These are phyloP conservation scores for Escovopsis weberi DNA, from an alignment of 2,329 filamentous ascomycete genomes.

Conservation along the genomic window DNA sequence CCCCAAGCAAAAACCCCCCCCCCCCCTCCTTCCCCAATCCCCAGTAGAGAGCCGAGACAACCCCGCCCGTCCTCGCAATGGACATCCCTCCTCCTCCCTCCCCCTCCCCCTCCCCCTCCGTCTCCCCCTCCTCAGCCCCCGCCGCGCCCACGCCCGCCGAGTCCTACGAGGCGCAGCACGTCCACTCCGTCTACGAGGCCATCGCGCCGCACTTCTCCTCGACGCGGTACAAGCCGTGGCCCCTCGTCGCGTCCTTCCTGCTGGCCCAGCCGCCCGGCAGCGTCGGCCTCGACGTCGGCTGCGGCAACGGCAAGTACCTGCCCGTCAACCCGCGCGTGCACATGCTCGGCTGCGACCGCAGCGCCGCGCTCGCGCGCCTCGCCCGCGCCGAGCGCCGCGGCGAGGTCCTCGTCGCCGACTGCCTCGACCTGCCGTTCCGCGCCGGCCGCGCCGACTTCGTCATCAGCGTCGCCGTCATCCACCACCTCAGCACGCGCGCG, in stretches of 20 bases:
- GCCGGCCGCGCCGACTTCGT: slow-evolving; percentile 53
- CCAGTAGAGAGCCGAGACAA: background rate
- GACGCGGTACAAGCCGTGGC: slow-evolving; percentile 78
- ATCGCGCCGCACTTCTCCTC: slow-evolving; percentile 76
- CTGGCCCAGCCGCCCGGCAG: slow-evolving; percentile 49
- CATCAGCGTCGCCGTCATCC: slow-evolving; percentile 86
- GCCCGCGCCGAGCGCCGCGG: slow-evolving; percentile 35
- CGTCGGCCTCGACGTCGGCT: slow-evolving; percentile 81
- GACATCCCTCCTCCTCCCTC: background rate
- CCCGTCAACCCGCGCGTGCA: slow-evolving; percentile 62
- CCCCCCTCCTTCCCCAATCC: no score
- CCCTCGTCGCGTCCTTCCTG: slow-evolving; percentile 72
- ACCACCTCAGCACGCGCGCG: slow-evolving; percentile 71
- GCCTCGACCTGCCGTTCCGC: slow-evolving; percentile 68
- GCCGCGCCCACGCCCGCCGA: slow-evolving; percentile 21
- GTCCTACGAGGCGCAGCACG: slow-evolving; percentile 70
- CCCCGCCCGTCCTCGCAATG: background rate
- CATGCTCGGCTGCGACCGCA: slow-evolving; percentile 77
- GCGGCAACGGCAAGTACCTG: slow-evolving; percentile 94
- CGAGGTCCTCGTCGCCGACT: slow-evolving; percentile 66
- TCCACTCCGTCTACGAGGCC: slow-evolving; percentile 82
- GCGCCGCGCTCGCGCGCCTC: slow-evolving; percentile 38
- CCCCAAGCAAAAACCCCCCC: background rate
- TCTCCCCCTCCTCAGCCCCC: background rate
- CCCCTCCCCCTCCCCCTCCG: background rate